Percentiles rank a stretch among this genome's conserved stretches.
Evolutionary conservation across 2,329 filamentous ascomycete genomes (phyloP).

Genomic region (Penicillium sp.): DNA sequence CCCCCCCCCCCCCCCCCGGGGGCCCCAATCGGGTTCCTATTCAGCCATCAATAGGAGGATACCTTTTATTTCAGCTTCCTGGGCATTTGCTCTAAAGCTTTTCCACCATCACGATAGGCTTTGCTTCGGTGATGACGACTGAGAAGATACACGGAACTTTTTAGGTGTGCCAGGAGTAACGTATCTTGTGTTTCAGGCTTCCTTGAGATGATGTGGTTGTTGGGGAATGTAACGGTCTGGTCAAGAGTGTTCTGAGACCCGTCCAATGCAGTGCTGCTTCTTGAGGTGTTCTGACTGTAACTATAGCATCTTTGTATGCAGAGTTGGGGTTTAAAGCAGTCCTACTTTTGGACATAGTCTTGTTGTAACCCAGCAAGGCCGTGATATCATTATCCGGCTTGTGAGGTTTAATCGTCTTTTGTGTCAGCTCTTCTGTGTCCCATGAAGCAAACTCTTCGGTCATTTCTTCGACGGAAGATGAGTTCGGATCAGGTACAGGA

Average conservation of each 20-base stretch:
- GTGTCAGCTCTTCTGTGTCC: not conserved
- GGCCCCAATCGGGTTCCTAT: not conserved
- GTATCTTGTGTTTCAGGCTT: too few species aligned
- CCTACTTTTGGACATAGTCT: not conserved
- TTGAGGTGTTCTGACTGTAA: not conserved
- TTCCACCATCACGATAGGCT: not conserved
- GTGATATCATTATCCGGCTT: not conserved
- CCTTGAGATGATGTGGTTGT: not conserved
- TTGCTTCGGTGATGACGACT: not conserved
- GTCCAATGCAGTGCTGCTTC: not conserved
- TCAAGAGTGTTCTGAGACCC: not conserved
- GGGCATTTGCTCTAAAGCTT: not conserved
- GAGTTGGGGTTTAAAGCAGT: not conserved
- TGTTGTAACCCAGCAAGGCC: not conserved
- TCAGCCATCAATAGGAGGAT: not conserved
- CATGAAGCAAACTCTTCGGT: not conserved
- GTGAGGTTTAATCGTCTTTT: not conserved
- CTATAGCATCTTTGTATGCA: not conserved
- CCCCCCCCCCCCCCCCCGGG: too few species aligned
- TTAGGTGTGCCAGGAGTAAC: too few species aligned
- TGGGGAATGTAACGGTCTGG: not conserved
- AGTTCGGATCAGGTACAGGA: not conserved
- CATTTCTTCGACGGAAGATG: not conserved
- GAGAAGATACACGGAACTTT: not conserved
- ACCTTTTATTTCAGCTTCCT: not conserved